Conservation (phyloP, 768 basidiomycete genomes). For the Podaxis mareebaensis region DNA sequence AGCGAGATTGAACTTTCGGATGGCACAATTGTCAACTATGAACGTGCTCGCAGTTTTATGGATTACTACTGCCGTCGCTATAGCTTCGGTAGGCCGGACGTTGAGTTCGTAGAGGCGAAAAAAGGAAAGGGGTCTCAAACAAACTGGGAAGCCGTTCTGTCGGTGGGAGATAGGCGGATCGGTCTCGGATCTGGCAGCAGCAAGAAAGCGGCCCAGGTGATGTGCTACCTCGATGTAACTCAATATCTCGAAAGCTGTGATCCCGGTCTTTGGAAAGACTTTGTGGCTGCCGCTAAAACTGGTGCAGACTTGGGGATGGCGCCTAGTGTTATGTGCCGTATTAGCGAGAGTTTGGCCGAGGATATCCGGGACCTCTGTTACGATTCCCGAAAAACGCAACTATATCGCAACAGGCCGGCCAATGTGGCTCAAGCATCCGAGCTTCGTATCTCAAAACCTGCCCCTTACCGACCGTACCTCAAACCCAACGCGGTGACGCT, state of each 20-base stretch:
- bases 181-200: constrained; percentile 69
- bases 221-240: constrained; percentile 85
- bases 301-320: constrained; percentile 73
- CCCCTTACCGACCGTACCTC: constrained; percentile 9
- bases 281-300: constrained; percentile 56
- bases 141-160: constrained; percentile 75
- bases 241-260: constrained; percentile 88
- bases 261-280: constrained; percentile 74
- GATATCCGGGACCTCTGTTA: constrained; percentile 69
- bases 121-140: constrained; percentile 24
- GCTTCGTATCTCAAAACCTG: neutral
- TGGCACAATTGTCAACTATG: constrained; percentile 61
- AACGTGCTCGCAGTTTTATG: constrained; percentile 86
- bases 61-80: constrained; percentile 90
- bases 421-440: constrained; percentile 14
- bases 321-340: constrained; percentile 65
- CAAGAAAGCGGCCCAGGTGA: constrained; percentile 73
- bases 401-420: constrained; percentile 68
- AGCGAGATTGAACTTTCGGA: constrained; percentile 52
- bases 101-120: constrained; percentile 48
- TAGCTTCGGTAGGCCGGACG: constrained; percentile 70
- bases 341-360: constrained; percentile 64
- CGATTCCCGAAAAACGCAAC: constrained; percentile 60
- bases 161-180: constrained; percentile 75
- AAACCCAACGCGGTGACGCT: constrained; percentile 20